These are phyloP conservation scores for Penicillium italicum DNA, from an alignment of 2,329 filamentous ascomycete genomes.

Conservation along the genomic window DNA sequence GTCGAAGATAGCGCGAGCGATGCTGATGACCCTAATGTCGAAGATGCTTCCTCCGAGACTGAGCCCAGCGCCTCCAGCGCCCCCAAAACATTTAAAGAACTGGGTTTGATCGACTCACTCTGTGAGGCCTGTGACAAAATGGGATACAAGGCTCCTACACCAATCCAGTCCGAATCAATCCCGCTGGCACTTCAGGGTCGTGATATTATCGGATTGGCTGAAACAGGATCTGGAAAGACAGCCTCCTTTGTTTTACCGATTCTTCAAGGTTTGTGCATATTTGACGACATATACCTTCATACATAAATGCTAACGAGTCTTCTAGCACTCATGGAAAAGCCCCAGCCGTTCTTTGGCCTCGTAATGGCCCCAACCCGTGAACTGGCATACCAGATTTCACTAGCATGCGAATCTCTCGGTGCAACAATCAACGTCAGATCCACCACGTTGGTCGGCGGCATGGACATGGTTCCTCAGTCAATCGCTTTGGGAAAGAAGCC, in stretches of 20 bases:
- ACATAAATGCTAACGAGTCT: not conserved
- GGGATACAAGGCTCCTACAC: slow-evolving; percentile 80
- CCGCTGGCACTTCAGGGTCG: slow-evolving; percentile 73
- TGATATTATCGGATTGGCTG: slow-evolving; percentile 89
- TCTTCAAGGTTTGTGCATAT: slow-evolving; percentile 43
- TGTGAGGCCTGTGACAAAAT: slow-evolving; percentile 83
- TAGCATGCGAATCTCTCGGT: slow-evolving; percentile 83
- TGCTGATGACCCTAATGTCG: slow-evolving; percentile 8
- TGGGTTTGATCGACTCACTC: slow-evolving; percentile 77
- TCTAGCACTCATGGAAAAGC: slow-evolving; percentile 74
- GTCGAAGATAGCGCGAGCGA: slow-evolving; percentile 5
- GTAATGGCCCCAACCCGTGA: slow-evolving; percentile 91
- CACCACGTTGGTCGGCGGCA: slow-evolving; percentile 82
- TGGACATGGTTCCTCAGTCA: slow-evolving; percentile 90
- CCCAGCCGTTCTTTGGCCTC: slow-evolving; percentile 80
- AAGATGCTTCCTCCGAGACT: slow-evolving; percentile 6
- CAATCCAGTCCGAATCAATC: slow-evolving; percentile 83
- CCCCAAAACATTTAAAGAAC: slow-evolving; percentile 51
- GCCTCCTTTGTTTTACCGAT: slow-evolving; percentile 93
- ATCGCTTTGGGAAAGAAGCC: slow-evolving; percentile 95
- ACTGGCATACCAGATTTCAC: slow-evolving; percentile 83
- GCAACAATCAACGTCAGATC: slow-evolving; percentile 82
- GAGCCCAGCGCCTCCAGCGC: not conserved
- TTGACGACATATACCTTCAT: not conserved
- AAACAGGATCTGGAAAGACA: slow-evolving; percentile 95